phyloP scores from a whole-genome alignment of 2,329 filamentous ascomycete species.

The Nemania serpens region DNA sequence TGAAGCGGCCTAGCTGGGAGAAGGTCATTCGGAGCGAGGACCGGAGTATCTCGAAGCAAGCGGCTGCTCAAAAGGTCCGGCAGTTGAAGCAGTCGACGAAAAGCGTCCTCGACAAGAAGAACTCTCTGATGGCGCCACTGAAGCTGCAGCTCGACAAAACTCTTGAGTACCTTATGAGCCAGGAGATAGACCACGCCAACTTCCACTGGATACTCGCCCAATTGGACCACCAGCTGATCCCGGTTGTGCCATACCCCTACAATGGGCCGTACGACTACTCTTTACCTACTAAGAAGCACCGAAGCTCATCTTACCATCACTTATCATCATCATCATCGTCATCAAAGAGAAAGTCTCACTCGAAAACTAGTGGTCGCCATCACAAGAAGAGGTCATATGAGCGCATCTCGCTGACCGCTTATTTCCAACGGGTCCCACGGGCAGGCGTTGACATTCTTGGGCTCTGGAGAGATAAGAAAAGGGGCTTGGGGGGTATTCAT shows the following conservation, averaged over 20 bases:
- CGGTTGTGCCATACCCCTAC: conserved; percentile 30
- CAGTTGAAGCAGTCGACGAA: conserved; percentile 44
- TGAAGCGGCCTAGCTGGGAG: conserved; percentile 47
- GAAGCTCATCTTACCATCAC: background rate
- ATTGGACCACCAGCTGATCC: conserved; percentile 47
- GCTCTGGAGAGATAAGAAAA: conserved; percentile 32
- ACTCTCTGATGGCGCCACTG: conserved; percentile 42
- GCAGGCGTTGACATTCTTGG: conserved; percentile 37
- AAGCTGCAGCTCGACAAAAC: conserved; percentile 50
- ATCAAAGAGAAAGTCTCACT: conserved; percentile 9
- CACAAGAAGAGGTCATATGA: conserved; percentile 43
- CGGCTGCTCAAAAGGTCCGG: conserved; percentile 45
- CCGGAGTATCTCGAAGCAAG: conserved; percentile 46
- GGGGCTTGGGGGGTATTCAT: background rate
- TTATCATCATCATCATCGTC: background rate
- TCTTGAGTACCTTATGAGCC: conserved; percentile 41
- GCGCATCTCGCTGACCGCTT: conserved; percentile 50
- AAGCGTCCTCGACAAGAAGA: conserved; percentile 46
- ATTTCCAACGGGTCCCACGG: conserved; percentile 50
- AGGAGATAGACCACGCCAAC: conserved; percentile 44
- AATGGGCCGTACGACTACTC: background rate
- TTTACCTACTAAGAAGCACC: conserved; percentile 5
- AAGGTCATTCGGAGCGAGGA: conserved; percentile 42
- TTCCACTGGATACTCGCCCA: conserved; percentile 51
- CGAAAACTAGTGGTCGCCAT: conserved; percentile 21